Percentiles rank a stretch among this genome's conserved stretches.
These are phyloP conservation scores for Aspergillus alliaceus DNA, from an alignment of 2,329 filamentous ascomycete genomes.

Conservation along the genomic window DNA sequence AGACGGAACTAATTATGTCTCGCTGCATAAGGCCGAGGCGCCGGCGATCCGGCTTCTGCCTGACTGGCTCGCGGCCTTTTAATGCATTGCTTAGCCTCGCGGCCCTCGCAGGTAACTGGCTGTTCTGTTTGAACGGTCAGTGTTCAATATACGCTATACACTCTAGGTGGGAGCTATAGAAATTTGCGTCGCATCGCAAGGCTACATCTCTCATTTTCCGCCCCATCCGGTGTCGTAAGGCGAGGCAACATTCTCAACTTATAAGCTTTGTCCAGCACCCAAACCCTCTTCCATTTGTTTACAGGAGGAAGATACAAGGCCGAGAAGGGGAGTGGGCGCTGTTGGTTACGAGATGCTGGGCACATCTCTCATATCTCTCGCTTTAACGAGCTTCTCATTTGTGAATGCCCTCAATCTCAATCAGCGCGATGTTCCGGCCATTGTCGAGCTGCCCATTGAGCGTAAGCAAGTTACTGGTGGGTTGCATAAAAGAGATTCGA, in stretches of 20 bases:
- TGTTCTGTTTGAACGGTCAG: not conserved
- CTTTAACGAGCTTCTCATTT: not conserved
- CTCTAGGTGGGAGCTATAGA: not conserved
- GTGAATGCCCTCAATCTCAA: constrained; percentile 7
- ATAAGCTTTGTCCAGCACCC: not conserved
- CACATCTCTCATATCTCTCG: not conserved
- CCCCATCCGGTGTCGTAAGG: not conserved
- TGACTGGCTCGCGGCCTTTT: not conserved
- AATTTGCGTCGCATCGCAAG: not conserved
- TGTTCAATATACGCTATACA: not conserved
- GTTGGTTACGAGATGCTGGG: not conserved
- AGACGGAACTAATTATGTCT: not conserved
- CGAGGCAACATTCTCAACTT: not conserved
- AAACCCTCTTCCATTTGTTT: not conserved
- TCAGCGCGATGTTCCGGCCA: constrained; percentile 9
- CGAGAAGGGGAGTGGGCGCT: not conserved
- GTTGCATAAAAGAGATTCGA: constrained; percentile 5
- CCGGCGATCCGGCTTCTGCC: not conserved
- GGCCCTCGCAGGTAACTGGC: not conserved
- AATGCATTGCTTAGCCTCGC: not conserved
- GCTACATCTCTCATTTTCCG: not conserved
- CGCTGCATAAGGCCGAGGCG: not conserved
- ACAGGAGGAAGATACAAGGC: not conserved
- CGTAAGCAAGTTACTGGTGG: constrained; percentile 4
- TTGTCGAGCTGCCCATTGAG: constrained; percentile 8